A percentile compares a stretch with the other conserved stretches of the same genome.
Evolutionary conservation across 2,329 filamentous ascomycete genomes (phyloP).

Genomic region (Microdochium paspali): DNA sequence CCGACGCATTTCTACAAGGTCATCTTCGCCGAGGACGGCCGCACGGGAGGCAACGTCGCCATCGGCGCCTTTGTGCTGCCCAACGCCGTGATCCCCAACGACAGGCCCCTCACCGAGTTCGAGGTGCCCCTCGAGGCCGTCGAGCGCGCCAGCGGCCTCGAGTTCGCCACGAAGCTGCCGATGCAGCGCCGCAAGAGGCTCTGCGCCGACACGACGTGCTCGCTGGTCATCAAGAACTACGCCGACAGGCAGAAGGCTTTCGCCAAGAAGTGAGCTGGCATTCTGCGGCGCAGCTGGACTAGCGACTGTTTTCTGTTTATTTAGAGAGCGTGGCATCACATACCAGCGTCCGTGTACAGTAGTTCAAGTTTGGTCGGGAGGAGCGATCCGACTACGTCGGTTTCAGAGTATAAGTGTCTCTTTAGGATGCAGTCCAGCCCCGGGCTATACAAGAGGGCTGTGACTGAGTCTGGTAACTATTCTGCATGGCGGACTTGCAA

Average conservation of each 20-base stretch:
- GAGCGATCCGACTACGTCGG: too few relatives aligned
- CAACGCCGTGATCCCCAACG: slow-evolving; percentile 80
- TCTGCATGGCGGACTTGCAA: too few relatives aligned
- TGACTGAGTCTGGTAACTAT: too few relatives aligned
- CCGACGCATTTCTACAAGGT: slow-evolving; percentile 99
- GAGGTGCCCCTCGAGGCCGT: slow-evolving; percentile 91
- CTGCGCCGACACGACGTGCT: slow-evolving; percentile 79
- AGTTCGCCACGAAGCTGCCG: slow-evolving; percentile 79
- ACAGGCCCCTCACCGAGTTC: slow-evolving; percentile 81
- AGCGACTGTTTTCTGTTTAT: too few relatives aligned
- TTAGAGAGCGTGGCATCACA: too few relatives aligned
- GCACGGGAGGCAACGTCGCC: slow-evolving; percentile 62
- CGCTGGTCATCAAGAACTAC: slow-evolving; percentile 75
- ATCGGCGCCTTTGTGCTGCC: slow-evolving; percentile 92
- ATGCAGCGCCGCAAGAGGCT: slow-evolving; percentile 63
- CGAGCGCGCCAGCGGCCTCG: slow-evolving; percentile 83
- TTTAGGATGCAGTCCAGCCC: too few relatives aligned
- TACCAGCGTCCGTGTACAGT: too few relatives aligned
- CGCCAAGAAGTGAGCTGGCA: slow-evolving; percentile 21
- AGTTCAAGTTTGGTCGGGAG: too few relatives aligned
- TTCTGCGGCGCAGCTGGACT: too few relatives aligned
- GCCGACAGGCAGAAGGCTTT: slow-evolving; percentile 52
- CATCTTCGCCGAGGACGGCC: slow-evolving; percentile 85
- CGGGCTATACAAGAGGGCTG: too few relatives aligned
- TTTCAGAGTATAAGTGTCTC: too few relatives aligned